Base-by-base conservation (phyloP, 768 basidiomycete genomes). In the Tulasnella sp. region DNA sequence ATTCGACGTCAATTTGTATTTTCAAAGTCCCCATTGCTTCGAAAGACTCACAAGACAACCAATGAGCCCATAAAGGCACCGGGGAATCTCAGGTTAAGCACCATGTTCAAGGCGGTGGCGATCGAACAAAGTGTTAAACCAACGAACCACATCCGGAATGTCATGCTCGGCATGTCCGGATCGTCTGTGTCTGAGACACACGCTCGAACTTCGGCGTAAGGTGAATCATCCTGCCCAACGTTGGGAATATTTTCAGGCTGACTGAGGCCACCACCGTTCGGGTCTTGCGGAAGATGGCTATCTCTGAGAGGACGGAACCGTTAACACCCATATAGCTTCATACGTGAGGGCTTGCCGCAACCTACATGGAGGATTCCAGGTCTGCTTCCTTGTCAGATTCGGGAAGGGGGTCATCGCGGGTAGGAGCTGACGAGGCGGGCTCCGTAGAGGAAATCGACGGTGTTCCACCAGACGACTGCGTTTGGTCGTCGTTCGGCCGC, bases 181-280 rank as follows among this genome's bases (percentile, higher is more conserved):
- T 99, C 97, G 82, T 99, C 97, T 79, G 96, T 91, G 80, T 99
- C 99, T 40, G 96, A 97, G n/a, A 99, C 97, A 12, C 93, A 94
- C 0, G 94, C 95, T 36, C 97, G 89, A 9, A 99, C 97, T 86
- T 99, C 97, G 0, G 95, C 93, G 84, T 92, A 99, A 0, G 97
- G 97, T 78, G 93, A 94, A 82, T 99, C 97, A 84, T 98, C 97
- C 76, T 97, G 95, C 8, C 75, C 78, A 14, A 25, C 64, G 45
- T 22, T 25, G 52, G 52, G 2, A 8, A 22, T 2, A 2, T 29
- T 22, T 22, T 54, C 3, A 25, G 19, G 52, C 52, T 54, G 5
- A n/a, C 40, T 5, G 40, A 4, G 2, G 5, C 12, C 12, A 42
- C 12, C 11, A 17, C 17, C 40, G 40, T 42, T 42, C 40, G 40